phyloP scores from a whole-genome alignment of 139 green algal species.

The Dunaliella sp. region DNA sequence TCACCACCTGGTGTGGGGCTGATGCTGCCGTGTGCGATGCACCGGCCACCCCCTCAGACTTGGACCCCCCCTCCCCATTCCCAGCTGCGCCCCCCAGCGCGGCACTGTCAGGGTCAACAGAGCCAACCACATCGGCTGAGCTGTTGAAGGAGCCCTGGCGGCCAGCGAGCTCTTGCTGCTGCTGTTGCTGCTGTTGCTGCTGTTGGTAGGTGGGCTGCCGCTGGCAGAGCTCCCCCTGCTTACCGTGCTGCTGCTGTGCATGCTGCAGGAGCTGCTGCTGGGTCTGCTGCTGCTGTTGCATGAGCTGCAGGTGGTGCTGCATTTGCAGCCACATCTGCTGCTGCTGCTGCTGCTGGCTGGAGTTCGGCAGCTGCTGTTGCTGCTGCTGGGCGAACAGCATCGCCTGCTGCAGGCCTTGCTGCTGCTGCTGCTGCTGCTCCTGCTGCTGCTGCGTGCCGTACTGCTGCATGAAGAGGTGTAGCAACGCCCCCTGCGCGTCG shows the following conservation, averaged over 20 bases:
- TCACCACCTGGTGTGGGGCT: no score
- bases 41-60: no score
- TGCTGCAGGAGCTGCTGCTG: not conserved
- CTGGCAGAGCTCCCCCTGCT: not conserved
- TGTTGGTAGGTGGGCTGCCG: no score
- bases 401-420: not conserved
- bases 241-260: not conserved
- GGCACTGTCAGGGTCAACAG: not conserved
- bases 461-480: not conserved
- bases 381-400: no score
- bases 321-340: not conserved
- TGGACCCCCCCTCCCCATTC: no score
- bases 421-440: not conserved
- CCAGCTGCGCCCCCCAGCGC: no score
- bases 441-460: not conserved
- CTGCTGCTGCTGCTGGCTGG: not conserved
- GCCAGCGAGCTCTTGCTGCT: not conserved
- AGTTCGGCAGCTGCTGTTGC: not conserved
- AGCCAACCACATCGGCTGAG: not conserved
- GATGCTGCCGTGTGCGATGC: no score
- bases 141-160: not conserved
- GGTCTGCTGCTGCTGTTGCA: not conserved
- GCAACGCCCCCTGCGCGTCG: not conserved
- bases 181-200: not conserved
- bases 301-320: not conserved